Evolutionary conservation across 2,329 filamentous ascomycete genomes (phyloP), one percentile per base, ranked within the genome.

Genomic region (Chrysoporthe deuterocubensis): DNA sequence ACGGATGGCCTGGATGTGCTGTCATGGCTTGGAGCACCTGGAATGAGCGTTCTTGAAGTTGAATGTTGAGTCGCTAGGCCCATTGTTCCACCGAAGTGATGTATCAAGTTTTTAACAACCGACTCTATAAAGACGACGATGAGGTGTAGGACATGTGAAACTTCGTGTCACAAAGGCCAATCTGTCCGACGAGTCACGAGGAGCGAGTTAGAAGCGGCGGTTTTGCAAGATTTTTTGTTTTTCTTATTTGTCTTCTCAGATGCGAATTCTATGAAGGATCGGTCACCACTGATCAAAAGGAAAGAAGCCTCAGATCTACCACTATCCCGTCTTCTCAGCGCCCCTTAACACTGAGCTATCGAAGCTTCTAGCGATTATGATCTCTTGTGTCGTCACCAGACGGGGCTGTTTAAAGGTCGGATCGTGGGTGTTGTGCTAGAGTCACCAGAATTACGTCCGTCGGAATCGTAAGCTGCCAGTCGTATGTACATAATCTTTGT

Each of bases 401-500:
- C n/a, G 26, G 37, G 37, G 18, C n/a, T 21, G 5, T 7, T 32
- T 44, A 9, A 44, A 54, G 18, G 32, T 32, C 48, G 62, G 26
- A 42, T 56, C 40, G 18, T 56, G 50, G 26, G 18, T 50, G 14
- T 18, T 42, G 26, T 62, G 26, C 18, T n/a, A 40, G 37, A 60
- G 32, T 52, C 46, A 37, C 58, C 14, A 64, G 42, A 40, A 61
- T 14, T 18, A 50, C 37, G 26, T 61, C 21, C 58, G 43, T 61
- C 13, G 13, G 26, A 46, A 37, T n/a, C 43, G 43, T 61, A 46
- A 26, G 58, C 26, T 56, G 52, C 54, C 62, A 57, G 54, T 67
- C 18, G 32, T 67, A 65, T 69, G 57, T 62, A 69, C 65, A 69
- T 42, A 26, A 52, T 60, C 34, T 63, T 37, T 67, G 50, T 59